These are phyloP conservation scores for Aspergillus pseudoterreus DNA, from an alignment of 2,329 filamentous ascomycete genomes.

Conservation along the genomic window DNA sequence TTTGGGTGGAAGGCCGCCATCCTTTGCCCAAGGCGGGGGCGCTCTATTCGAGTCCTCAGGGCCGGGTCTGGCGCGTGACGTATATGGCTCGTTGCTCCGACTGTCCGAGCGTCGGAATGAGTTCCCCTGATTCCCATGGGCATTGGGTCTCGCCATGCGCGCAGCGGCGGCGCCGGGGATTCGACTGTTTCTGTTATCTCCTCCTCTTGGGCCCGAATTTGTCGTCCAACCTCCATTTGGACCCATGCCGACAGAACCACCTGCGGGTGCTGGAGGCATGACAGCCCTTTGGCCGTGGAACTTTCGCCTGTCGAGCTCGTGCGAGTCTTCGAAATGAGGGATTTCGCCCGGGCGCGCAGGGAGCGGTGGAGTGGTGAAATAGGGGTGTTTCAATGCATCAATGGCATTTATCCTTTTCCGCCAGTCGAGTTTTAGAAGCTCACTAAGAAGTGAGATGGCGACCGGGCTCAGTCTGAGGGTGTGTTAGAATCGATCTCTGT, in stretches of 20 bases:
- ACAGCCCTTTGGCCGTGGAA: conserved; percentile 81
- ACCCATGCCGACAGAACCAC: conserved; percentile 78
- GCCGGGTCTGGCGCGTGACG: conserved; percentile 16
- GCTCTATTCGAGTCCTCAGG: conserved; percentile 21
- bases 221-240: conserved; percentile 54
- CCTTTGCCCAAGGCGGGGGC: conserved; percentile 26
- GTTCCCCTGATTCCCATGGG: conserved; percentile 16
- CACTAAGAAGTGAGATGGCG: conserved; percentile 74
- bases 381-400: conserved; percentile 87
- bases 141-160: conserved; percentile 27
- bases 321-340: conserved; percentile 89
- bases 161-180: conserved; percentile 32
- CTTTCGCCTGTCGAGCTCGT: conserved; percentile 91
- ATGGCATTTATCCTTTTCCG: conserved; percentile 83
- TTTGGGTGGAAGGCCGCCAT: conserved; percentile 35
- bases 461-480: conserved; percentile 57
- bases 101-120: conserved; percentile 22
- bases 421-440: conserved; percentile 87
- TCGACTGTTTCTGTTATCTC: conserved; percentile 31
- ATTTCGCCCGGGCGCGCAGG: conserved; percentile 81
- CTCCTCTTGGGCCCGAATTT: conserved; percentile 28
- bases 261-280: conserved; percentile 84
- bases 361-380: conserved; percentile 75
- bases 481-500: conserved; percentile 10
- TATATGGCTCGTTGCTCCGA: conserved; percentile 17